Conservation (phyloP, 1,284 basidiomycete species). For the Ceraceosorus guamensis region DNA sequence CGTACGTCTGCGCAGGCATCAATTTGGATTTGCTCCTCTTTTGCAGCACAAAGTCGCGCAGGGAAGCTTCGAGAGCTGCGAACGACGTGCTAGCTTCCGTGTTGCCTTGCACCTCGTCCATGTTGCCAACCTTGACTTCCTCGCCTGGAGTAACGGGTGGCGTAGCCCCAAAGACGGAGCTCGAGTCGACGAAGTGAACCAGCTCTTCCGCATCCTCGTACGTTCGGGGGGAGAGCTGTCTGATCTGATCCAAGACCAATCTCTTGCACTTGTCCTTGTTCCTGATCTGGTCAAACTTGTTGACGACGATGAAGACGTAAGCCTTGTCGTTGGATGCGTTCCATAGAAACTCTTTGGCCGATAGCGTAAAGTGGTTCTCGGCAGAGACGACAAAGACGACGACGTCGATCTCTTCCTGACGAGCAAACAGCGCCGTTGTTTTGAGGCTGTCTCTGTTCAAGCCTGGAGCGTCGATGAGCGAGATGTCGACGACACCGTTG, state of each 20-base stretch:
- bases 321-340: constrained; percentile 95
- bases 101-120: constrained; percentile 11
- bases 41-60: constrained; percentile 89
- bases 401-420: constrained; percentile 97
- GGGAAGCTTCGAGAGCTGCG: constrained; percentile 77
- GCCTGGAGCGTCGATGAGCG: constrained; percentile 95
- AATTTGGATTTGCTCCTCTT: constrained; percentile 95
- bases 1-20: constrained; percentile 86
- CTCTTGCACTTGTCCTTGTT: constrained; percentile 91
- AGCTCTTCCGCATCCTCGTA: constrained; percentile 85
- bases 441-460: constrained; percentile 92
- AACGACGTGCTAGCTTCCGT: constrained; percentile 53
- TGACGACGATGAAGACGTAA: constrained; percentile 96
- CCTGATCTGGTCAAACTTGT: constrained; percentile 91
- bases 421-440: constrained; percentile 90
- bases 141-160: constrained; percentile 38
- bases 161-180: constrained; percentile 42
- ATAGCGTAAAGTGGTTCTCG: constrained; percentile 97
- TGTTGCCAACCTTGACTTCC: constrained; percentile 20
- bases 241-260: constrained; percentile 88
- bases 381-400: constrained; percentile 97
- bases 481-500: constrained; percentile 94
- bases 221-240: constrained; percentile 80
- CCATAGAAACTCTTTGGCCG: constrained; percentile 87
- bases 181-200: constrained; percentile 95